Evolutionary conservation across 2,329 filamentous ascomycete species (phyloP), one percentile per base, ranked within the genome.

Genomic region (Huntiella omanensis): DNA sequence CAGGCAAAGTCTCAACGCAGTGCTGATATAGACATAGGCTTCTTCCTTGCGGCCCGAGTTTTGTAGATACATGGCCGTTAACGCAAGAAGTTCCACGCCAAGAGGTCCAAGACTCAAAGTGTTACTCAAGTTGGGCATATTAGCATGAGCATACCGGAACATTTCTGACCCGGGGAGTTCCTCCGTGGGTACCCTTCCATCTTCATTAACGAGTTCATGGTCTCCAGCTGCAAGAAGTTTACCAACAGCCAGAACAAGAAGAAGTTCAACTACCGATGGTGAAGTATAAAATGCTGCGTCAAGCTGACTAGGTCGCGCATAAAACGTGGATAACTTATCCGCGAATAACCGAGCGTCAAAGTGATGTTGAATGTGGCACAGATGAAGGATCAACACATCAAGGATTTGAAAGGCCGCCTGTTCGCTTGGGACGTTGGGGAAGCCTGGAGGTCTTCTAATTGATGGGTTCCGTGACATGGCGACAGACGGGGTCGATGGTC

Each of bases 81-180:
- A 45, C 1, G 53, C 56, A 38, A 56, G 53, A 3, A 57, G 54
- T 46, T 58, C 56, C 2, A 58, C 55, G 4, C 54, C 56, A n/a
- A 57, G 48, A 1, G 53, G 56, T 3, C 55, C 56, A 10, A 56
- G 52, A 16, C 52, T 52, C 2, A 55, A 50, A 12, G 56, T 49
- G 22, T 55, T 54, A 10, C 55, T 57, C 10, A 57, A 35, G 0
- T 54, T 56, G 1, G 56, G 56, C 1, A 55, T 38, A 3, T 58
- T 56, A 19, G 53, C 54, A 22, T 57, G 54, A 0, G 56, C 56
- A 22, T 50, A 48, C 34, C 45, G 34, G 43, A 50, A 50, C 43
- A 48, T 48, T 37, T 48, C 46, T 3, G 45, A 39, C 2, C 49
- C 49, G 34, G 49, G 49, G 15, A 50, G 39, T 16, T 48, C 49